phyloP scores from a whole-genome alignment of 305 asterid species.

The Euphrasia arctica region DNA sequence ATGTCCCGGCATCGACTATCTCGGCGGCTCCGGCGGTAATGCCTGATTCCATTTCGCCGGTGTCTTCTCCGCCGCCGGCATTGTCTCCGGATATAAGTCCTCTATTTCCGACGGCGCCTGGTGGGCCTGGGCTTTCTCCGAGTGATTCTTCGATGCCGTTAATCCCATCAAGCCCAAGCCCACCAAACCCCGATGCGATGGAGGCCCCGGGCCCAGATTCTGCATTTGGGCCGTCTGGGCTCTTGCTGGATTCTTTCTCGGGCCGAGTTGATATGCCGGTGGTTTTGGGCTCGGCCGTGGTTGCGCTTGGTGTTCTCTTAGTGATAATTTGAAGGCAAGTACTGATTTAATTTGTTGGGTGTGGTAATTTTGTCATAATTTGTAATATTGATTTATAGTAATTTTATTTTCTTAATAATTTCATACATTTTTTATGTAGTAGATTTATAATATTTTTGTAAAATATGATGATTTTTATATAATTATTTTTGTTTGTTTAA shows the following conservation, averaged over 20 bases:
- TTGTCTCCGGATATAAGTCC: conserved; percentile 75
- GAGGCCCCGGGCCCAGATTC: conserved; percentile 50
- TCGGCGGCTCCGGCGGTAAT: conserved; percentile 76
- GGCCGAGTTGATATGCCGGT: conserved; percentile 26
- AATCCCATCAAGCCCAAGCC: conserved; percentile 89
- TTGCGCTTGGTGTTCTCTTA: conserved; percentile 34
- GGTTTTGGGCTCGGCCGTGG: conserved; percentile 28
- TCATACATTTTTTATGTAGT: too few relatives aligned
- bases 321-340: conserved; percentile 25
- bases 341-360: not conserved
- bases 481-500: too few relatives aligned
- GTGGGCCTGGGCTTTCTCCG: conserved; percentile 70
- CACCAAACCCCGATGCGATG: conserved; percentile 73
- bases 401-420: too few relatives aligned
- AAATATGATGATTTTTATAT: too few relatives aligned
- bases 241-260: conserved; percentile 42
- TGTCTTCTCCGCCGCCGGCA: conserved; percentile 46
- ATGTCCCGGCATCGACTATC: conserved; percentile 60
- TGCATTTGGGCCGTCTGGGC: conserved; percentile 43
- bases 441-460: too few relatives aligned
- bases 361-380: not conserved
- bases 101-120: conserved; percentile 65
- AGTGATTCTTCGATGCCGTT: conserved; percentile 61
- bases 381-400: too few relatives aligned
- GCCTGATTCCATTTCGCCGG: conserved; percentile 50